Evolutionary conservation across 768 basidiomycete genomes (phyloP), one percentile per base, ranked within the genome.

Genomic region (Podaxis mareebaensis): DNA sequence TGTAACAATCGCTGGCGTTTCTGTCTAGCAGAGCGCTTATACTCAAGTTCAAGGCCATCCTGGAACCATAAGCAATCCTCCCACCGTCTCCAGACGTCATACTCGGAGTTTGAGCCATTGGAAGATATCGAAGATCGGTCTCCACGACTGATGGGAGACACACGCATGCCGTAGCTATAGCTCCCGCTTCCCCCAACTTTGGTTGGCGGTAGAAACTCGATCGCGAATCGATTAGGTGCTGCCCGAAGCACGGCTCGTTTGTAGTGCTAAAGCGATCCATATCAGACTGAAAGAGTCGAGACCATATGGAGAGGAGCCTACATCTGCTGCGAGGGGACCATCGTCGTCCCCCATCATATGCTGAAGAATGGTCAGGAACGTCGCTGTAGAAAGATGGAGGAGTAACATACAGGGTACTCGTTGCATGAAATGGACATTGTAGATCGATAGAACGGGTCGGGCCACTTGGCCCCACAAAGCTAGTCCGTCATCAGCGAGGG

Each of bases 1-100:
- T 85, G 83, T 4, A 78, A 74, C 11, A 93, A 83, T 36, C 90
- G 86, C 28, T 77, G 78, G 13, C 86, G 87, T 75, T 92, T 93
- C 68, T 84, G 82, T 33, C 85, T 80, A 13, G 92, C 87, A 67
- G 85, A 78, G 26, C 80, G 78, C 20, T 75, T 68, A 67, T 93
- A 94, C 70, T 90, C 88, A 15, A 70, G 65, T 73, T 92, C 91
- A 10, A 94, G 76, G 1, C 76, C 74, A 48, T 89, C 85, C 71
- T 94, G 92, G 68, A 93, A 87, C 77, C 79, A 84, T 10, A 94
- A 77, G 63, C 90, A 92, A 68, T 94, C 92, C 62, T 92, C 92
- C 92, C 92, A 94, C 52, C 82, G 78, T 28, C 92, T 80, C 85
- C 90, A 92, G 40, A 94, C 79, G 13, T 89, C 88, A 69, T 94